Base-by-base conservation (phyloP, 2,329 filamentous ascomycete genomes). In the Colletotrichum plurivorum region DNA sequence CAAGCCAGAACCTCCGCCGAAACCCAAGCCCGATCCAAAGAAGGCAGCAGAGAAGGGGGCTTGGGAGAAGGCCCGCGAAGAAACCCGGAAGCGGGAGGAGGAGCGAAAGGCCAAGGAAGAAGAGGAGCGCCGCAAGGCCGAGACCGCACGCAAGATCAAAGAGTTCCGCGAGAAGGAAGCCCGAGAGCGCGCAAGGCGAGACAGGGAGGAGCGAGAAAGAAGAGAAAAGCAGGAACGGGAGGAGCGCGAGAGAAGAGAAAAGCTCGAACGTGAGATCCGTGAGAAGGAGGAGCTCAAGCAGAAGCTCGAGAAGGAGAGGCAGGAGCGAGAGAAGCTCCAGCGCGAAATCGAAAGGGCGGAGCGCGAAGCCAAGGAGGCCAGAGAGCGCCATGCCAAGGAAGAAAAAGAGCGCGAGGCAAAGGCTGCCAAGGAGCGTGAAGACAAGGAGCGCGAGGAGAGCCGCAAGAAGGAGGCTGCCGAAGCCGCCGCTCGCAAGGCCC, bases 41-140 rank as follows among this genome's bases (percentile, higher is more conserved):
- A 54, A 71, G 71, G 20, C 70, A 71, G 20, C 70, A 56, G 71
- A 70, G n/a, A 74, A 74, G 56, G 69, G 65, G 15, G 69, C 74
- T 22, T 73, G 73, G 69, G 74, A 75, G 57, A 75, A 72, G 57
- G 61, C 77, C 13, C 84, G 90, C 62, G 91, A 93, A 75, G 90
- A 93, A 72, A 91, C 87, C 20, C 83, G 87, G 51, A 87, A 84
- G 67, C 85, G 86, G 63, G 90, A 92, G 72, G 90, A 91, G 72
- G 89, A 92, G 71, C 88, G 89, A 12, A 90, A 85, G 74, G 82
- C 82, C 2, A 86, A 84, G 71, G 88, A 90, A 71, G 89, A 88
- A 3, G 90, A 92, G 71, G 85, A 88, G 71, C 88, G 88, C 72
- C 83, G 86, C 71, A 86, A 84, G 48, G 88, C 89, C 41, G 87